phyloP scores from a whole-genome alignment of 1,284 basidiomycete genomes.

The Ganoderma sinense region DNA sequence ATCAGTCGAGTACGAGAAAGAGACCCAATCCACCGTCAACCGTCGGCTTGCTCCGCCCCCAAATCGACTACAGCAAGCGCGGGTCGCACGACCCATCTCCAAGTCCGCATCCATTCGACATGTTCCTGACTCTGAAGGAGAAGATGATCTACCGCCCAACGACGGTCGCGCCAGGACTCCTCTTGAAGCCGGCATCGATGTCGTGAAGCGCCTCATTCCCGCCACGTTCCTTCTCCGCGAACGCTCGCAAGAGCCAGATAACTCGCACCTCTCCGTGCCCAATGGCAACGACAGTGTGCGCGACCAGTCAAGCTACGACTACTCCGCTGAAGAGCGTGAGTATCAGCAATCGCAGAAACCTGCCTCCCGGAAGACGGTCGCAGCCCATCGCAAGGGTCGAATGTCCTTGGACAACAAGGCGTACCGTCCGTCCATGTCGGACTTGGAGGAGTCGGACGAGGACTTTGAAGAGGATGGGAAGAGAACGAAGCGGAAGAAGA shows the following conservation, averaged over 20 bases:
- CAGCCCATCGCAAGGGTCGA: conserved; percentile 57
- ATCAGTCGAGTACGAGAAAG: conserved; percentile 79
- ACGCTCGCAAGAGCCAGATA: conserved; percentile 58
- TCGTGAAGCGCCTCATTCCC: conserved; percentile 57
- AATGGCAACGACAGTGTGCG: conserved; percentile 42
- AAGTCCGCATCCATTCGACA: conserved; percentile 56
- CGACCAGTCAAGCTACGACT: conserved; percentile 75
- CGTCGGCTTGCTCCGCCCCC: conserved; percentile 68
- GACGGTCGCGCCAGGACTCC: conserved; percentile 66
- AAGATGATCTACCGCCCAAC: conserved; percentile 45
- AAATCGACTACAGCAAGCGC: conserved; percentile 43
- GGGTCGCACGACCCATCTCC: conserved; percentile 46
- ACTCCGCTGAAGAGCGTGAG: conserved; percentile 75
- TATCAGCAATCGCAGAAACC: conserved; percentile 49
- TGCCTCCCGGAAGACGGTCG: conserved; percentile 35
- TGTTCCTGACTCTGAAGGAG: conserved; percentile 73
- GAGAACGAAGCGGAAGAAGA: conserved; percentile 54
- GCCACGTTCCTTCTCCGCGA: conserved; percentile 69
- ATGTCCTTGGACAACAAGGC: conserved; percentile 82
- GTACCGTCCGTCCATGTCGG: conserved; percentile 71
- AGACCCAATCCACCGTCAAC: conserved; percentile 57
- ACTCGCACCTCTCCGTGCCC: conserved; percentile 37
- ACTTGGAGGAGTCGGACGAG: conserved; percentile 67
- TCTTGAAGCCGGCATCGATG: conserved; percentile 62
- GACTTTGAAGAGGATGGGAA: conserved; percentile 62